A percentile compares a stretch with the other conserved stretches of the same genome.
phyloP scores from a whole-genome alignment of 352 stramenopile genomes.

The Elongisporangium anandrum region DNA sequence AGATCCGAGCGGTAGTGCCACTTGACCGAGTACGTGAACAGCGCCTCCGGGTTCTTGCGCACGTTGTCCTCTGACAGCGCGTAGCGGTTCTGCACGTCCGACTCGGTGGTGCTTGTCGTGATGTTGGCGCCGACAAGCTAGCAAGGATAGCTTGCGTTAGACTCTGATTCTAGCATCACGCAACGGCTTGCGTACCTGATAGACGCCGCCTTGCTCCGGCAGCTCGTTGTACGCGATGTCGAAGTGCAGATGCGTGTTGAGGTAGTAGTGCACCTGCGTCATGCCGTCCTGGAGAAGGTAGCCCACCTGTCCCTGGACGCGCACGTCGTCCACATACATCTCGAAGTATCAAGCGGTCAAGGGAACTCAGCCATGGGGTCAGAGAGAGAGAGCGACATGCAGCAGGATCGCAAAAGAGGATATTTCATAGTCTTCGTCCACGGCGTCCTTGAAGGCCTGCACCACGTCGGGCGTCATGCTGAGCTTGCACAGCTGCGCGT shows the following conservation, averaged over 20 bases:
- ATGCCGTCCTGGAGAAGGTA: conserved; percentile 77
- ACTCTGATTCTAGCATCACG: background rate
- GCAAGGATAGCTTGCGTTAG: background rate
- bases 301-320: conserved; percentile 94
- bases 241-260: conserved; percentile 97
- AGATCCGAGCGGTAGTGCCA: conserved; percentile 89
- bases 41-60: conserved; percentile 32
- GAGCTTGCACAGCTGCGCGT: conserved; percentile 89
- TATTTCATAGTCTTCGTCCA: conserved; percentile 96
- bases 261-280: conserved; percentile 80
- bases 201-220: conserved; percentile 83
- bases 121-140: conserved; percentile 78
- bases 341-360: conserved; percentile 80
- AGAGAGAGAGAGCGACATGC: background rate
- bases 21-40: conserved; percentile 96
- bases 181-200: conserved; percentile 32
- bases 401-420: conserved; percentile 12
- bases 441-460: conserved; percentile 91
- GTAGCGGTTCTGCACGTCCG: conserved; percentile 57
- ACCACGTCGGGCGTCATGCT: conserved; percentile 72
- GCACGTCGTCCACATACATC: conserved; percentile 98
- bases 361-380: conserved; percentile 3
- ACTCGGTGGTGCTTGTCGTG: conserved; percentile 50
- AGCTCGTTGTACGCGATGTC: conserved; percentile 91
- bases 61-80: conserved; percentile 40